phyloP scores from a whole-genome alignment of 345 rosid genomes.

The Hibiscus tridactylites region DNA sequence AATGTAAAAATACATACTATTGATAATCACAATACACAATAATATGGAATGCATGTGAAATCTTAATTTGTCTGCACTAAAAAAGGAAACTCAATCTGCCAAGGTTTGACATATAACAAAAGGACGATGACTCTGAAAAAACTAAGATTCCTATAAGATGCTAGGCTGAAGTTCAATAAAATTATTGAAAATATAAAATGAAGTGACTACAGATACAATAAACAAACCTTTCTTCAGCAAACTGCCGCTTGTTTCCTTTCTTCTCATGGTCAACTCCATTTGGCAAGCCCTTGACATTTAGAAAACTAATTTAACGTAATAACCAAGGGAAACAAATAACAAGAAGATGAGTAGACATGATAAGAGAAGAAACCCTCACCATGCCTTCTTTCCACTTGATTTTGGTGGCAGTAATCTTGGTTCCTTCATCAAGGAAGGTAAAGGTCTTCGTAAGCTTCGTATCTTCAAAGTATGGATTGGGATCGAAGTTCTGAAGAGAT shows the following conservation, averaged over 20 bases:
- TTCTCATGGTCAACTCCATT: conserved; percentile 79
- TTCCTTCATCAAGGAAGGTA: conserved; percentile 74
- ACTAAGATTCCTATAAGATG: too few species aligned
- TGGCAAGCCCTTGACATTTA: conserved; percentile 52
- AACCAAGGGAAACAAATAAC: not conserved
- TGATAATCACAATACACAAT: not conserved
- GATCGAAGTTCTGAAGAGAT: conserved; percentile 52
- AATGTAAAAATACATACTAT: not conserved
- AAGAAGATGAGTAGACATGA: not conserved
- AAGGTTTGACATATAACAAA: not conserved
- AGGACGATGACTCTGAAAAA: too few species aligned
- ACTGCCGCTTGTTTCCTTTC: conserved; percentile 76
- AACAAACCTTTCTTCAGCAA: conserved; percentile 59
- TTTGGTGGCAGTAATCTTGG: conserved; percentile 61
- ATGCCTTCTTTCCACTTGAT: conserved; percentile 92
- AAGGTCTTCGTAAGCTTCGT: conserved; percentile 68
- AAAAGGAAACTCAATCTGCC: not conserved
- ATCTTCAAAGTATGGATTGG: conserved; percentile 82
- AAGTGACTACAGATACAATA: not conserved
- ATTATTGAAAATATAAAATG: too few species aligned
- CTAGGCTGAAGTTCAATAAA: too few species aligned
- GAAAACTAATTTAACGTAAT: conserved; percentile 13
- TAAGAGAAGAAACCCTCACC: conserved; percentile 29
- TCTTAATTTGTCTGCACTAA: not conserved
- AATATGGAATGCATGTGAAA: not conserved